Evolutionary conservation across 2,329 filamentous ascomycete species (phyloP).

Genomic region (Hypoxylon sp.): DNA sequence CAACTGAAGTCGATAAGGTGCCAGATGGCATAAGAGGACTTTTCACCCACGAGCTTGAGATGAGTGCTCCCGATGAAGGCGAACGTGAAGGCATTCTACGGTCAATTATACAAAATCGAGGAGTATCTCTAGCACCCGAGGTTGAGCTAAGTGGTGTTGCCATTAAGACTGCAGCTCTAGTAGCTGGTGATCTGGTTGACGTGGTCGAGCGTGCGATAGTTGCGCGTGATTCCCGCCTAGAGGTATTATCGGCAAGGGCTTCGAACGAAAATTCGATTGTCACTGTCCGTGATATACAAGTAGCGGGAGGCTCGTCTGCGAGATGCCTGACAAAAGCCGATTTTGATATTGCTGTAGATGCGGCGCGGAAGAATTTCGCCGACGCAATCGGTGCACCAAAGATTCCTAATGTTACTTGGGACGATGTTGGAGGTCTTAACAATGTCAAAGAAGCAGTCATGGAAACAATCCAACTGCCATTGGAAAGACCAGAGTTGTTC

Average conservation of each 20-base stretch:
- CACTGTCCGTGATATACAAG: slow-evolving; percentile 84
- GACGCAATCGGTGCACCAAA: slow-evolving; percentile 97
- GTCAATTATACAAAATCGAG: slow-evolving; percentile 81
- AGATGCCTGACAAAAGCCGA: slow-evolving; percentile 85
- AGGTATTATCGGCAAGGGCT: slow-evolving; percentile 73
- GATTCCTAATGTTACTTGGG: slow-evolving; percentile 97
- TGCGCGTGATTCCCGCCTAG: slow-evolving; percentile 81
- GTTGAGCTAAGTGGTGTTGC: slow-evolving; percentile 89
- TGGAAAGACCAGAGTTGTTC: slow-evolving; percentile 93
- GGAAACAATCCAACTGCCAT: slow-evolving; percentile 94
- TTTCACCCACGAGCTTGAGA: slow-evolving; percentile 96
- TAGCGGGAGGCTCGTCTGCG: slow-evolving; percentile 86
- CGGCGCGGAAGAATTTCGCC: slow-evolving; percentile 96
- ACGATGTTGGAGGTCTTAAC: slow-evolving; percentile 91
- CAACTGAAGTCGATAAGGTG: slow-evolving; percentile 94
- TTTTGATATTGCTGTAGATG: slow-evolving; percentile 93
- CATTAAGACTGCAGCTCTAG: slow-evolving; percentile 94
- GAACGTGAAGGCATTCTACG: slow-evolving; percentile 91
- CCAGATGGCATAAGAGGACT: slow-evolving; percentile 90
- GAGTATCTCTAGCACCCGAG: slow-evolving; percentile 82
- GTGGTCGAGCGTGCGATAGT: slow-evolving; percentile 91
- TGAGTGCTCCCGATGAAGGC: slow-evolving; percentile 91
- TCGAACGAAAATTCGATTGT: slow-evolving; percentile 61
- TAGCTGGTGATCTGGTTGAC: slow-evolving; percentile 93
- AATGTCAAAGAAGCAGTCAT: slow-evolving; percentile 98